phyloP scores from a whole-genome alignment of 179 eudicot species.

The Patellifolia procumbens region DNA sequence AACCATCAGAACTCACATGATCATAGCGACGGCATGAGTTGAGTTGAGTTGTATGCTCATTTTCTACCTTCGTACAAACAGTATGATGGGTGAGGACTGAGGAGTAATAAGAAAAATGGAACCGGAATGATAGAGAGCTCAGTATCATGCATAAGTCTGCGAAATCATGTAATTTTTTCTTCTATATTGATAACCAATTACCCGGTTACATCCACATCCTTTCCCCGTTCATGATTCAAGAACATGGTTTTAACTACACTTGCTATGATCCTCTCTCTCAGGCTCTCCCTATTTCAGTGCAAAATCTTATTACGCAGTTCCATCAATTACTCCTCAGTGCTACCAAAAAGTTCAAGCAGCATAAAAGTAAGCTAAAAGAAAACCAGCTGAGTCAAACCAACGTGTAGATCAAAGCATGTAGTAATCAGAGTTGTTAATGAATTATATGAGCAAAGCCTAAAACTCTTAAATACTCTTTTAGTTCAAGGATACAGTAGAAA shows the following conservation, averaged over 20 bases:
- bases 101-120: conserved; percentile 1
- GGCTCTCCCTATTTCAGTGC: background rate
- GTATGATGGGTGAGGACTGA: background rate
- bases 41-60: background rate
- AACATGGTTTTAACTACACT: background rate
- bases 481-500: conserved; percentile 74
- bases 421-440: conserved; percentile 2
- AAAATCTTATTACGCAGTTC: background rate
- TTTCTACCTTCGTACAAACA: background rate
- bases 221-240: background rate
- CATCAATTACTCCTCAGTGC: background rate
- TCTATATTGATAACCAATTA: background rate
- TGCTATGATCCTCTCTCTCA: background rate
- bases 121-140: background rate
- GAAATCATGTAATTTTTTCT: background rate
- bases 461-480: background rate
- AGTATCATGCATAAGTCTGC: background rate
- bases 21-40: background rate
- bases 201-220: background rate
- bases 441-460: background rate
- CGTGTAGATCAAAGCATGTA: background rate
- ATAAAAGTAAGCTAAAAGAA: background rate
- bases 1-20: background rate
- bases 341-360: background rate
- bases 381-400: background rate